Base-by-base conservation (phyloP, 306 rosid species). In the Cucurbita moschata region DNA sequence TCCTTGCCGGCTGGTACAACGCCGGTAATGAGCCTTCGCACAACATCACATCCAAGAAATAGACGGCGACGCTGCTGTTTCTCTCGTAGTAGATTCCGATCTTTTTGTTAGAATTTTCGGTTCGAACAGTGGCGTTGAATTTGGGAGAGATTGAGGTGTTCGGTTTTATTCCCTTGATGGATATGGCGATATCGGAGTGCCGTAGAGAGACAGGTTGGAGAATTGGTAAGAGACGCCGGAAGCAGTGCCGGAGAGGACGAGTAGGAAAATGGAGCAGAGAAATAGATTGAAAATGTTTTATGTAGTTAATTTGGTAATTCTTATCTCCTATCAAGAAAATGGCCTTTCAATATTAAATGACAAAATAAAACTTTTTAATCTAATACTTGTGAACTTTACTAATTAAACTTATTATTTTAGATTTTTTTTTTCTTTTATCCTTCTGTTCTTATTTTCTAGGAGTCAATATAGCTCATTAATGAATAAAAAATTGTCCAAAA, bases 1-100 rank as follows among this genome's bases (percentile, higher is more conserved):
- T 92, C 7, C 85, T 84, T 2, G 85, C 10, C 73, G 96, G 87
- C 85, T 92, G 95, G 53, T 83, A 85, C 75, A 92, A 88, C 62
- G 76, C 78, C 78, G 98, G 91, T 77, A 83, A 11, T 43, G 60
- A 76, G 57, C 96, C 96, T 49, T 85, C 68, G 40, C 87, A 80
- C 6, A 90, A 50, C 70, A 21, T 74, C 38, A 79, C 77, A 61
- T 81, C 83, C 18, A 79, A 44, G 49, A 81, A 88, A 53, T 59
- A 82, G 3, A 90, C 55, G n/a, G 72, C 74, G 1, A 73, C 88
- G 49, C 83, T 79, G 81, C 92, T 85, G 6, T 77, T 83, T 16
- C 26, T 83, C 71, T 75, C 77, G 83, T 92, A 90, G 84, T 57
- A 73, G 79, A 92, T 82, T 30, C 98, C 98, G 66, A 92, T 86